Evolutionary conservation across 2,329 filamentous ascomycete genomes (phyloP).

Genomic region (Diaporthe citrichinensis): DNA sequence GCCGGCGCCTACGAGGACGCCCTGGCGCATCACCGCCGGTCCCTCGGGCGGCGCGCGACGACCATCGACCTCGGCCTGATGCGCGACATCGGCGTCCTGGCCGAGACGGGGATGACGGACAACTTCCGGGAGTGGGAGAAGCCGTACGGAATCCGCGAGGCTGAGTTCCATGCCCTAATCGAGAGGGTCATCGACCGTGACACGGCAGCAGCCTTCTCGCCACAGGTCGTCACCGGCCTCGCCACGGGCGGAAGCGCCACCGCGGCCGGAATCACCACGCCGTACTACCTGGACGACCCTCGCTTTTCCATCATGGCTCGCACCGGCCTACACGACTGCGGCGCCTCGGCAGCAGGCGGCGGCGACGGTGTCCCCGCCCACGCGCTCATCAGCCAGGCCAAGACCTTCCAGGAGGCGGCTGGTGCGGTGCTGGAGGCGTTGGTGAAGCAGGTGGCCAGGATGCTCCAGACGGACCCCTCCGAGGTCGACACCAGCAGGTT

Average conservation of each 20-base stretch:
- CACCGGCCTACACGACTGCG: slow-evolving; percentile 32
- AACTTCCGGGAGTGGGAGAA: slow-evolving; percentile 42
- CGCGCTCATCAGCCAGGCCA: not conserved
- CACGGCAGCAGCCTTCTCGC: slow-evolving; percentile 25
- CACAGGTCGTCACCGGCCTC: slow-evolving; percentile 36
- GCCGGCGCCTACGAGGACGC: slow-evolving; percentile 54
- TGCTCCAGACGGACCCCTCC: slow-evolving; percentile 29
- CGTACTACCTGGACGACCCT: slow-evolving; percentile 12
- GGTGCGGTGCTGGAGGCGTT: not conserved
- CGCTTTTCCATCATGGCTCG: slow-evolving; percentile 24
- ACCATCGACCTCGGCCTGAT: slow-evolving; percentile 47
- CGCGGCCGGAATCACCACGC: not conserved
- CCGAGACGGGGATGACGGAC: slow-evolving; percentile 33
- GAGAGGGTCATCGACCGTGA: slow-evolving; percentile 40
- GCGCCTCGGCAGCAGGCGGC: not conserved
- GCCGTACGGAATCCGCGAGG: slow-evolving; percentile 43
- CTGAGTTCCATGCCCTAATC: slow-evolving; percentile 43
- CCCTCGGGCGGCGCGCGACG: slow-evolving; percentile 44
- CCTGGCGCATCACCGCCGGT: slow-evolving; percentile 44
- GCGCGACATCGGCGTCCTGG: slow-evolving; percentile 45
- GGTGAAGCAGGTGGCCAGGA: slow-evolving; percentile 28
- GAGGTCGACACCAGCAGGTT: slow-evolving; percentile 1
- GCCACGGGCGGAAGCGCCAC: slow-evolving; percentile 10
- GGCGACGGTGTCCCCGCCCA: not conserved
- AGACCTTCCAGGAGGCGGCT: not conserved